phyloP scores from a whole-genome alignment of 768 basidiomycete species.

The Lactifluus pinguis region DNA sequence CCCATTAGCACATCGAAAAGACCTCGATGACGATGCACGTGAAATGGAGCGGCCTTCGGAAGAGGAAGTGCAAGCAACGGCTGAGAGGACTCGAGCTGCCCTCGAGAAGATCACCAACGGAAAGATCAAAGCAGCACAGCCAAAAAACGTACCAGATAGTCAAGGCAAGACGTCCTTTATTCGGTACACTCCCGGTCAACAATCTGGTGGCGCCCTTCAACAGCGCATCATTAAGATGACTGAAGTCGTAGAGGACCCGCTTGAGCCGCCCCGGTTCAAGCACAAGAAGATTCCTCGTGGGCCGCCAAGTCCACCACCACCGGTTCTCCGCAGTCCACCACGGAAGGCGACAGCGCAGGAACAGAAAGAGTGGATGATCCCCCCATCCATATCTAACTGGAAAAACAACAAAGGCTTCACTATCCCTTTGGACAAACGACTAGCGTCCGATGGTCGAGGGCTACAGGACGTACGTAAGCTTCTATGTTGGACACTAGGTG shows the following conservation, averaged over 20 bases:
- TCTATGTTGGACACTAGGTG: neutral
- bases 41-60: constrained; percentile 90
- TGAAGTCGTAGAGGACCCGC: constrained; percentile 92
- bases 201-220: constrained; percentile 64
- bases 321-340: constrained; percentile 90
- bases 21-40: constrained; percentile 65
- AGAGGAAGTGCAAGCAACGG: constrained; percentile 83
- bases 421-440: constrained; percentile 93
- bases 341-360: constrained; percentile 93
- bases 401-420: constrained; percentile 99
- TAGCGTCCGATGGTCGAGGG: constrained; percentile 97
- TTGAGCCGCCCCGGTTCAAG: constrained; percentile 96
- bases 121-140: constrained; percentile 98
- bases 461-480: constrained; percentile 78
- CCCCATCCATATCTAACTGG: constrained; percentile 99
- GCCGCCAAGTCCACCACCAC: constrained; percentile 92
- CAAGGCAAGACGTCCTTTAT: constrained; percentile 85
- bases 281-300: constrained; percentile 98
- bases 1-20: constrained; percentile 81
- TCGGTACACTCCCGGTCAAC: constrained; percentile 93
- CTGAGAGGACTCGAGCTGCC: constrained; percentile 84
- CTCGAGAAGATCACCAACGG: constrained; percentile 90
- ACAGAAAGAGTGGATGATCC: constrained; percentile 99
- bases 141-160: constrained; percentile 84
- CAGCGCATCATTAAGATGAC: constrained; percentile 99